Percentiles rank a stretch among this genome's conserved stretches.
Evolutionary conservation across 1,284 basidiomycete genomes (phyloP).

Genomic region (Austroboletus niveus): DNA sequence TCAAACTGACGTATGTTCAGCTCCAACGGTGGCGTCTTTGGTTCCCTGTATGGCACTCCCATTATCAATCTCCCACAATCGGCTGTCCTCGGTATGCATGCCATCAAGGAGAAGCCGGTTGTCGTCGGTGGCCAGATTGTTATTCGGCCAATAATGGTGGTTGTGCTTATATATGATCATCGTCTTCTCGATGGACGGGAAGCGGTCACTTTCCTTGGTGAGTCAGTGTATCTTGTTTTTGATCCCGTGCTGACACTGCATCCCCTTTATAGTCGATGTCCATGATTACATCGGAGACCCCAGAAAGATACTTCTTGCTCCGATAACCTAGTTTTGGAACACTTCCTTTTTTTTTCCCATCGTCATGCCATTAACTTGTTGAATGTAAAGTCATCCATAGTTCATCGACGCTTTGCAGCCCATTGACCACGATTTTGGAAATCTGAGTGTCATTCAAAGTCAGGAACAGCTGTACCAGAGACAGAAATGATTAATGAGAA

Average conservation of each 20-base stretch:
- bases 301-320: slow-evolving; percentile 53
- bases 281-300: slow-evolving; percentile 59
- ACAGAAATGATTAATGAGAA: no score
- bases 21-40: slow-evolving; percentile 99
- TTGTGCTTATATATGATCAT: slow-evolving; percentile 97
- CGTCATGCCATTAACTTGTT: not conserved
- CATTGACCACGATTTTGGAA: slow-evolving; percentile 3
- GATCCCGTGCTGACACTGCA: slow-evolving; percentile 9
- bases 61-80: slow-evolving; percentile 97
- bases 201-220: slow-evolving; percentile 96
- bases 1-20: slow-evolving; percentile 38
- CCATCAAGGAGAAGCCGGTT: slow-evolving; percentile 93
- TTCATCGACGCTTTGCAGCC: slow-evolving; percentile 6
- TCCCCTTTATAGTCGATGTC: slow-evolving; percentile 55
- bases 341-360: slow-evolving; percentile 1
- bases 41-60: slow-evolving; percentile 94
- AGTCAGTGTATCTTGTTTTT: slow-evolving; percentile 31
- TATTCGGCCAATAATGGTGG: slow-evolving; percentile 95
- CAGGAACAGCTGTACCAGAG: not conserved
- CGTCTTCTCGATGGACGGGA: slow-evolving; percentile 94
- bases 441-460: not conserved
- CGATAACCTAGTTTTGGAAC: slow-evolving; percentile 9
- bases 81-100: slow-evolving; percentile 95
- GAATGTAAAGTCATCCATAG: slow-evolving; percentile 15
- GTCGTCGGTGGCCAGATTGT: slow-evolving; percentile 94